phyloP scores from a whole-genome alignment of 495 filamentous ascomycete genomes.

The Podospora tetraspora region DNA sequence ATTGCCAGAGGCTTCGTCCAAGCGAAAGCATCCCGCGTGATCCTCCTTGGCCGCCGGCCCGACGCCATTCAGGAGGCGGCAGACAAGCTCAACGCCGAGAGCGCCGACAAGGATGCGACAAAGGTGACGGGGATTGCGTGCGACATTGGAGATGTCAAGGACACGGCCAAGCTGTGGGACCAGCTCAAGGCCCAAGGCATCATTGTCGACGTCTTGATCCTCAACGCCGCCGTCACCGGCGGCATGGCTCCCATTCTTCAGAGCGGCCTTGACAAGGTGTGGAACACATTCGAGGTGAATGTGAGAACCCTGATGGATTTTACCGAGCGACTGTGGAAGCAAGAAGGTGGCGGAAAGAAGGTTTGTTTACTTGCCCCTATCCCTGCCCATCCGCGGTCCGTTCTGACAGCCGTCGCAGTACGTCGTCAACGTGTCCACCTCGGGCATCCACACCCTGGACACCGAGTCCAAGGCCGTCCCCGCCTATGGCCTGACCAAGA shows the following conservation, averaged over 20 bases:
- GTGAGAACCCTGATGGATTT: conserved; percentile 32
- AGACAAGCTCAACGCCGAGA: conserved; percentile 14
- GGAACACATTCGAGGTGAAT: conserved; percentile 32
- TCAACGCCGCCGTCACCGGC: conserved; percentile 29
- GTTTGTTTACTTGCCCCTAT: background rate
- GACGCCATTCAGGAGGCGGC: conserved; percentile 12
- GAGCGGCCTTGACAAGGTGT: conserved; percentile 17
- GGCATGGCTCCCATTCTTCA: conserved; percentile 8
- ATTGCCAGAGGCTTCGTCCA: conserved; percentile 34
- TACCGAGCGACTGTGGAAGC: conserved; percentile 33
- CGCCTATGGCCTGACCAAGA: conserved; percentile 37
- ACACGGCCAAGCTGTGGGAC: conserved; percentile 32
- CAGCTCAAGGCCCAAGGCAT: conserved; percentile 25
- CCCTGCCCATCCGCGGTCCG: no score
- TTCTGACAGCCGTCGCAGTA: conserved; percentile 18
- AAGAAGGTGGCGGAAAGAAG: conserved; percentile 9
- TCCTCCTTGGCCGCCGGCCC: conserved; percentile 30
- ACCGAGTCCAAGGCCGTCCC: conserved; percentile 7
- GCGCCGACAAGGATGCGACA: conserved; percentile 10
- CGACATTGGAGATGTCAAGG: conserved; percentile 25
- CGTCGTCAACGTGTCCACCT: conserved; percentile 35
- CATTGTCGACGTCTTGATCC: conserved; percentile 37
- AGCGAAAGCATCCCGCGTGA: conserved; percentile 31
- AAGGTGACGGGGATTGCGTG: conserved; percentile 17
- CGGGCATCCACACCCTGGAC: conserved; percentile 23